Evolutionary conservation across 1,284 basidiomycete species (phyloP), one percentile per base, ranked within the genome.

Genomic region (Malassezia japonica): DNA sequence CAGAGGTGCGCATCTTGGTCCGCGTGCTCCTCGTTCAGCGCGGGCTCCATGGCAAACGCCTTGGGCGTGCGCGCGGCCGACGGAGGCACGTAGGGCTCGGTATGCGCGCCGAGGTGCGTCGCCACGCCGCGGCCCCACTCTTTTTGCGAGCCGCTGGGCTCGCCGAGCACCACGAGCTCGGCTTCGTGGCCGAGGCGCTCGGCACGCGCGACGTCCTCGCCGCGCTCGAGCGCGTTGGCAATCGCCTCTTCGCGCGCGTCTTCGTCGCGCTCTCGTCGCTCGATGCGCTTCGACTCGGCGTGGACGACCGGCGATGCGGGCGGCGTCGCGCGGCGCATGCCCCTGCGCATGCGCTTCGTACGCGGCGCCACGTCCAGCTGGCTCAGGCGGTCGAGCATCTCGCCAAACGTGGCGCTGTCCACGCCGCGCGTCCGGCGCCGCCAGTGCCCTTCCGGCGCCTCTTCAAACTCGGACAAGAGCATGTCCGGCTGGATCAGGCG

Each of bases 151-250:
- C 69, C 69, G 32, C 59, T 41, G 21, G 64, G 66, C 55, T 72
- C 70, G 23, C 70, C 70, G 1, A 72, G 52, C 24, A 72, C 60
- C 38, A 70, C 57, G n/a, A 70, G 56, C 32, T 72, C 70, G 8
- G 66, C 62, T 51, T 72, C 70, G n/a, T 56, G 52, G 15, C 66
- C 70, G 3, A 72, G 59, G 42, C 57, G 58, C 50, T 60, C 55
- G 33, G 69, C 66, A 5, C 65, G 47, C 24, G 59, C 55, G 2
- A 67, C 54, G 31, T 67, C 60, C 39, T 70, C 67, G 29, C 69
- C 69, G 6, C 68, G 64, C 34, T 70, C 69, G 4, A 64, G 18
- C 0, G 69, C 69, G 46, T 59, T 58, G 34, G 60, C 54, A 1
- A 72, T 55, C n/a, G 65, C 66, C 36, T 62, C 59, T 27, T 67